phyloP scores from a whole-genome alignment of 108 stramenopile species.

The Pseudonitzschia multistriata region DNA sequence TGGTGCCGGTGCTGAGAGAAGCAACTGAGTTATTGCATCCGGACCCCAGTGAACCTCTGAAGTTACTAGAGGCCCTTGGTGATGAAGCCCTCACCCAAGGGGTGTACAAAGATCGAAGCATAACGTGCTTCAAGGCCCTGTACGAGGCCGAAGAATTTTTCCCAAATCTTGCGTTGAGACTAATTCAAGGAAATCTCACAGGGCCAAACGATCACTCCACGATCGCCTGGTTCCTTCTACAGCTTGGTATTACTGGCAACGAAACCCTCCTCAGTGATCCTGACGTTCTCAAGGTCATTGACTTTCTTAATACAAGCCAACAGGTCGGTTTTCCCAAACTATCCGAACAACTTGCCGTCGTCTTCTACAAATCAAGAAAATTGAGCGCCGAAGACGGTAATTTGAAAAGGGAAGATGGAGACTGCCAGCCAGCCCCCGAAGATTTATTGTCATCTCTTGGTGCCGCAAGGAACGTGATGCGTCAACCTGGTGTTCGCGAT shows the following conservation, averaged over 20 bases:
- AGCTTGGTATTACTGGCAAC: constrained; percentile 2
- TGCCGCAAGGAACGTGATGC: not conserved
- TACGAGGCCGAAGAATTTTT: not conserved
- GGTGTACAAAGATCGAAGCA: not conserved
- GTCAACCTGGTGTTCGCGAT: constrained; percentile 1
- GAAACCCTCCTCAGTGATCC: not conserved
- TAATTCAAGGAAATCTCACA: not conserved
- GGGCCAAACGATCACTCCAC: constrained; percentile 9
- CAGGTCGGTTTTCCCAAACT: not conserved
- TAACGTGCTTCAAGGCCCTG: not conserved
- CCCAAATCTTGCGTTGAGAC: not conserved
- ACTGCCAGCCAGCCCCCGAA: not conserved
- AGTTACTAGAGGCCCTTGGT: not conserved
- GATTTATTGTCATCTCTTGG: not conserved
- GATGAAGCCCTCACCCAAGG: constrained; percentile 4
- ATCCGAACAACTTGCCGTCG: constrained; percentile 1
- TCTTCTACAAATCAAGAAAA: not conserved
- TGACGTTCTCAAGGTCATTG: not conserved
- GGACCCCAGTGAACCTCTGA: not conserved
- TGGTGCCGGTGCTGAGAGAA: not conserved
- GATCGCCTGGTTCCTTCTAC: not conserved
- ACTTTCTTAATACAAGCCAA: not conserved
- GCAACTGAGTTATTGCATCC: not conserved
- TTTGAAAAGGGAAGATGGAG: too few relatives aligned
- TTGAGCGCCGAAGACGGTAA: not conserved